Evolutionary conservation across 2,329 filamentous ascomycete species (phyloP).

Genomic region (Cladosporium phlei): DNA sequence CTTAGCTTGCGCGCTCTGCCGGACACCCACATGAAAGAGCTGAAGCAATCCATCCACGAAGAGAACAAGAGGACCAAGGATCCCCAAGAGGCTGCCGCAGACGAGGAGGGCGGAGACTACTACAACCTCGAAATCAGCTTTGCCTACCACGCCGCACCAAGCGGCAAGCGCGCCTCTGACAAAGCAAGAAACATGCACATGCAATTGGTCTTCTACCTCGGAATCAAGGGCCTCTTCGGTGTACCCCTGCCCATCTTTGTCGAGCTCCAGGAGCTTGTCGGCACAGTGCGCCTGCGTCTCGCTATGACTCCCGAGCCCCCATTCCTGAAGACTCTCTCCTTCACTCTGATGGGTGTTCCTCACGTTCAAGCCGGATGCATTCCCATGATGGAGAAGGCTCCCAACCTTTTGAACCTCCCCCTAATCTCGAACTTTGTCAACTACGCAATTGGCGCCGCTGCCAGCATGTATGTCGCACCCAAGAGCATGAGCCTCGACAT

Average conservation of each 20-base stretch:
- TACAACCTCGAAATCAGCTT: constrained; percentile 91
- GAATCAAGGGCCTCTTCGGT: constrained; percentile 81
- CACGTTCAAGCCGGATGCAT: constrained; percentile 85
- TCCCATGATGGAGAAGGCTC: constrained; percentile 84
- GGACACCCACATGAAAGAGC: constrained; percentile 71
- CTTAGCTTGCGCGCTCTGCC: constrained; percentile 81
- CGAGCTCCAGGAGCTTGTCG: constrained; percentile 84
- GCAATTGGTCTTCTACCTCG: constrained; percentile 90
- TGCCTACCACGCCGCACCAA: constrained; percentile 83
- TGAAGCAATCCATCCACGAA: constrained; percentile 75
- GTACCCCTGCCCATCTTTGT: constrained; percentile 84
- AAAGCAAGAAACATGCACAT: constrained; percentile 89
- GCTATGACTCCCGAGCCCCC: constrained; percentile 87
- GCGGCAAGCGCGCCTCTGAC: constrained; percentile 63
- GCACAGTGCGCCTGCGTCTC: constrained; percentile 75
- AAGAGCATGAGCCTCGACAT: constrained; percentile 85
- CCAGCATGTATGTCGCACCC: constrained; percentile 85
- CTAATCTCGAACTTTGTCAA: constrained; percentile 96
- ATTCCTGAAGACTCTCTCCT: constrained; percentile 85
- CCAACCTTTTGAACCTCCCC: constrained; percentile 87
- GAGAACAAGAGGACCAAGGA: constrained; percentile 78
- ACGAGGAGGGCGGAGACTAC: constrained; percentile 85
- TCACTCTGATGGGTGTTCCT: constrained; percentile 90
- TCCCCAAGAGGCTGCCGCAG: constrained; percentile 77
- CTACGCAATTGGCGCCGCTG: constrained; percentile 82